Conservation (phyloP, 192 early-diverging fungal genomes). For the Geranomyces variabilis region DNA sequence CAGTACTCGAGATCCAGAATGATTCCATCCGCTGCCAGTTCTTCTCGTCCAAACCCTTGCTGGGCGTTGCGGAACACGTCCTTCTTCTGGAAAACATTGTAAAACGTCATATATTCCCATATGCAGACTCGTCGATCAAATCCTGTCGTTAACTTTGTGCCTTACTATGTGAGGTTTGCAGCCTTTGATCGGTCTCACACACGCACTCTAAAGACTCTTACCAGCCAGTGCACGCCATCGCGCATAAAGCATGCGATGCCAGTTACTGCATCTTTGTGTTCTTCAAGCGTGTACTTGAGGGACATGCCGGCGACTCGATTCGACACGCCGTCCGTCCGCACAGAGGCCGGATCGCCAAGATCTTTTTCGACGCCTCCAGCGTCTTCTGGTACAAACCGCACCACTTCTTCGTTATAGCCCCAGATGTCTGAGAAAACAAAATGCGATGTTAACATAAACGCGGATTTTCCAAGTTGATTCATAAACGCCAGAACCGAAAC, state of each 20-base stretch:
- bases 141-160: slow-evolving; percentile 48
- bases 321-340: slow-evolving; percentile 40
- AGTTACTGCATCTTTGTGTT: slow-evolving; percentile 58
- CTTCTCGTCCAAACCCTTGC: slow-evolving; percentile 46
- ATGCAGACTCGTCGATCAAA: slow-evolving; percentile 62
- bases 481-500: background rate
- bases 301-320: slow-evolving; percentile 62
- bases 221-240: slow-evolving; percentile 56
- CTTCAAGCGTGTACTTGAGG: slow-evolving; percentile 51
- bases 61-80: slow-evolving; percentile 54
- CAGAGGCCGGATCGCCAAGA: background rate
- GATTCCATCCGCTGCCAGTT: slow-evolving; percentile 63
- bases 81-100: slow-evolving; percentile 26
- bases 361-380: slow-evolving; percentile 33
- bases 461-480: slow-evolving; percentile 21
- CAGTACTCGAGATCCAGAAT: slow-evolving; percentile 58
- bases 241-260: slow-evolving; percentile 48
- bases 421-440: slow-evolving; percentile 47
- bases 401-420: slow-evolving; percentile 62
- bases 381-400: slow-evolving; percentile 45
- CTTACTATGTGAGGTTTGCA: background rate
- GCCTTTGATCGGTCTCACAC: background rate
- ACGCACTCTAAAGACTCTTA: slow-evolving; percentile 26
- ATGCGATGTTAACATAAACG: background rate
- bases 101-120: slow-evolving; percentile 46